These are phyloP conservation scores for Tolypocladium amazonense DNA, from an alignment of 2,329 filamentous ascomycete genomes.

Conservation along the genomic window DNA sequence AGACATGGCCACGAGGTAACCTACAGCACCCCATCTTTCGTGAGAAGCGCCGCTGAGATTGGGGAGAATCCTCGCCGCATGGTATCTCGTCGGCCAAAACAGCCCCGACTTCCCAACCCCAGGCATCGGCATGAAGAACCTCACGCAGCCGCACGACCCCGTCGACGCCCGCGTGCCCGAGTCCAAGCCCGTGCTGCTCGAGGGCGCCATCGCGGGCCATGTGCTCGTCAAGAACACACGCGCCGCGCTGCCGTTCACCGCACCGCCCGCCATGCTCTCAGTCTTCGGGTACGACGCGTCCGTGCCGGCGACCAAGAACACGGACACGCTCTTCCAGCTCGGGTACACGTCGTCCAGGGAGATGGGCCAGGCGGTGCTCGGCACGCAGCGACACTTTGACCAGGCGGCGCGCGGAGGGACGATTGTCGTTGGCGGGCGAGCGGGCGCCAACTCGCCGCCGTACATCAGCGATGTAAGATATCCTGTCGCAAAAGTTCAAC, in stretches of 20 bases:
- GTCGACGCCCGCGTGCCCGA: conserved; percentile 38
- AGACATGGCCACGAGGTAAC: conserved; percentile 62
- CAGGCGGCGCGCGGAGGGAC: conserved; percentile 41
- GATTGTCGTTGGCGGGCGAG: conserved; percentile 39
- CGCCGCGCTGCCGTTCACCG: conserved; percentile 49
- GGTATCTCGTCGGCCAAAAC: conserved; percentile 46
- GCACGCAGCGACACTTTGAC: conserved; percentile 31
- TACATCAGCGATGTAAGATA: conserved; percentile 35
- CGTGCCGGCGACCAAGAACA: conserved; percentile 34
- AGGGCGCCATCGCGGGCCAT: conserved; percentile 50
- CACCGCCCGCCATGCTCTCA: conserved; percentile 43
- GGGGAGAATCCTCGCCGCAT: conserved; percentile 49
- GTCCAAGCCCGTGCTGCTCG: conserved; percentile 31
- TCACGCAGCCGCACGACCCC: conserved; percentile 31
- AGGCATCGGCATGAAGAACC: conserved; percentile 50
- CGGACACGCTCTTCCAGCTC: conserved; percentile 30
- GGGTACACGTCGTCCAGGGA: conserved; percentile 36
- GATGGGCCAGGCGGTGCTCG: conserved; percentile 32
- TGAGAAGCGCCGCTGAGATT: background rate
- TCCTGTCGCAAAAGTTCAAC: accelerated
- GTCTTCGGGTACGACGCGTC: conserved; percentile 56
- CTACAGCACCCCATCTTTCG: background rate
- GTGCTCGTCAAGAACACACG: conserved; percentile 68
- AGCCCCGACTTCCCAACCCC: conserved; percentile 31
- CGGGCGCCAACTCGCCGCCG: conserved; percentile 36